Base-by-base conservation (phyloP, 2,329 filamentous ascomycete genomes). In the Talaromyces atroroseus region DNA sequence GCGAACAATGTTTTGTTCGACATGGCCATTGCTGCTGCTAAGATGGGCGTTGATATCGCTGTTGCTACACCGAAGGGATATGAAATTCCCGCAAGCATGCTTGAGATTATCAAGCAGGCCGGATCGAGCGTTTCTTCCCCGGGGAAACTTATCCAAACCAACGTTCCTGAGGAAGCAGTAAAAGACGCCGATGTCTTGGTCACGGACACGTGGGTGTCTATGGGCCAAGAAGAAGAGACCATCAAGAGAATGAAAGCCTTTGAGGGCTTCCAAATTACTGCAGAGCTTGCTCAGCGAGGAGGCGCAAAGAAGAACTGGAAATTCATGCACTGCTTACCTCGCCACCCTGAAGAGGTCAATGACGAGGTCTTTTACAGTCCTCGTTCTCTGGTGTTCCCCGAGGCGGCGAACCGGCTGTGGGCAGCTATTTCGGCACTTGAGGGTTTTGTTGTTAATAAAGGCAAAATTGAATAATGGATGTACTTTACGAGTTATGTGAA, bases 1-100 rank as follows among this genome's bases (percentile, higher is more conserved):
- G 90, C 91, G 11, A 99, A 97, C 77, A 99, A 99, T 65, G 92
- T 99, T 26, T 83, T 97, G 23, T 96, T 92, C 68, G 92, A 99
- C 69, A 81, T 97, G 54, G 91, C 92, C 49, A 92, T 94, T 63
- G 92, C 83, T 42, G 91, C 89, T 57, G 78, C 88, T 64, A 97
- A 96, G 77, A 82, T 92, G 64, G 94, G 94, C 47, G 84, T 96
- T 24, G 82, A 95, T 65, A 82, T 99, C 60, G 78, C 89, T 1
- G 90, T 97, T 38, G 94, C 94, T 12, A 92, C 92, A 0, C 94
- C 94, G 20, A 76, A 80, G 59, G 90, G 89, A 49, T 97, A 95
- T 69, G 83, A 84, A 51, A 95, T 97, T 60, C 90, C 92, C 1
- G 70, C 80, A 2, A 65, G 75, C 47, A 96, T 97, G 85, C 82